Percentiles rank a stretch among this genome's conserved stretches.
Conservation (phyloP, 306 rosid genomes). For the Prinsepia uniflora region DNA sequence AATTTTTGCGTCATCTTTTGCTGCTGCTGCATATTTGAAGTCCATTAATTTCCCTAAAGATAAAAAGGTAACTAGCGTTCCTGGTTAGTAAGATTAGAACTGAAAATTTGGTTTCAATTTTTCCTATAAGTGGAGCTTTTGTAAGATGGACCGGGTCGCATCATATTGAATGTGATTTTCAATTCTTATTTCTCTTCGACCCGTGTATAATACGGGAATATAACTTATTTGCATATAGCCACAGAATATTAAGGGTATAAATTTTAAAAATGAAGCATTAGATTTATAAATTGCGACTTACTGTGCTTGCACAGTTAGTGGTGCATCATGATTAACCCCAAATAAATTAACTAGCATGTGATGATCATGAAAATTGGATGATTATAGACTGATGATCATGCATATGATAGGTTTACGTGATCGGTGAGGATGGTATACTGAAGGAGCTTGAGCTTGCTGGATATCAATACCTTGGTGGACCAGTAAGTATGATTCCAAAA, state of each 20-base stretch:
- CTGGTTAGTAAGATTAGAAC: background rate
- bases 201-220: background rate
- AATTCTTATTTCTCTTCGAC: background rate
- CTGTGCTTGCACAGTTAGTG: background rate
- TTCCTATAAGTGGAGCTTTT: background rate
- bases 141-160: constrained; percentile 1
- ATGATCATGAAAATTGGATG: constrained; percentile 17
- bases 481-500: constrained; percentile 46
- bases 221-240: background rate
- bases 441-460: constrained; percentile 99
- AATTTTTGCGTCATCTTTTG: constrained; percentile 98
- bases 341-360: background rate
- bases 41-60: constrained; percentile 90
- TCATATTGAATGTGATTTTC: background rate
- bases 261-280: background rate
- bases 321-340: background rate
- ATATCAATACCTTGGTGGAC: constrained; percentile 90
- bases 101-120: background rate
- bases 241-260: background rate
- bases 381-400: constrained; percentile 27
- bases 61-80: constrained; percentile 56
- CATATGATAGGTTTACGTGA: constrained; percentile 76
- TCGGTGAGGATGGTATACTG: constrained; percentile 97
- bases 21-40: constrained; percentile 91
- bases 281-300: background rate